These are phyloP conservation scores for Nothopassalora personata DNA, from an alignment of 2,329 filamentous ascomycete species.

Conservation along the genomic window DNA sequence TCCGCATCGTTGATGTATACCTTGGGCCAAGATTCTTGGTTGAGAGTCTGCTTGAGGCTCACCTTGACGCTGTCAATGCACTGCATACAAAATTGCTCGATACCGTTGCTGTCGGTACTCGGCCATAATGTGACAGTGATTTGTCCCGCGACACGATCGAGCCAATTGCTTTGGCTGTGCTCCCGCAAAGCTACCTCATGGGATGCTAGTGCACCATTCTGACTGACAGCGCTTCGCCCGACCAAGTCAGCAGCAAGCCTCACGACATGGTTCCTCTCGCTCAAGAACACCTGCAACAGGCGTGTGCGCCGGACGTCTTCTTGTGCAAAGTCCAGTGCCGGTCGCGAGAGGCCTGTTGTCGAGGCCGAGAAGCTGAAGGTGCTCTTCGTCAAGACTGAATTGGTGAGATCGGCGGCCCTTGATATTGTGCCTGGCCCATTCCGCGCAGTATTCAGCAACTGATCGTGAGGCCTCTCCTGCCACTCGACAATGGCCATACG, in stretches of 20 bases:
- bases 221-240: slow-evolving; percentile 18
- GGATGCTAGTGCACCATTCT: slow-evolving; percentile 11
- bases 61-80: slow-evolving; percentile 19
- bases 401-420: slow-evolving; percentile 3
- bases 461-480: slow-evolving; percentile 69
- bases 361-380: slow-evolving; percentile 16
- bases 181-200: slow-evolving; percentile 7
- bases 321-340: slow-evolving; percentile 19
- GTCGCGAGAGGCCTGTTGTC: slow-evolving; percentile 5
- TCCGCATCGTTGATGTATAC: slow-evolving; percentile 18
- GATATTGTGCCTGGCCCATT: slow-evolving; percentile 10
- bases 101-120: slow-evolving; percentile 5
- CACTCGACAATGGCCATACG: slow-evolving; percentile 76
- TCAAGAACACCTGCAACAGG: slow-evolving; percentile 24
- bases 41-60: slow-evolving; percentile 24
- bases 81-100: slow-evolving; percentile 15
- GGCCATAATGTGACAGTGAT: slow-evolving; percentile 16
- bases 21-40: slow-evolving; percentile 29
- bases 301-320: slow-evolving; percentile 27
- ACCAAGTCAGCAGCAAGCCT: slow-evolving; percentile 21
- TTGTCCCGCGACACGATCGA: slow-evolving; percentile 20
- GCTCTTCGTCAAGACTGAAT: slow-evolving; percentile 13
- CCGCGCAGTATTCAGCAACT: slow-evolving; percentile 52
- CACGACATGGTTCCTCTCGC: slow-evolving; percentile 24
- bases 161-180: slow-evolving; percentile 14